A percentile compares a stretch with the other conserved stretches of the same genome.
Evolutionary conservation across 495 filamentous ascomycete genomes (phyloP).

Genomic region (Parathielavia hyrcaniae): DNA sequence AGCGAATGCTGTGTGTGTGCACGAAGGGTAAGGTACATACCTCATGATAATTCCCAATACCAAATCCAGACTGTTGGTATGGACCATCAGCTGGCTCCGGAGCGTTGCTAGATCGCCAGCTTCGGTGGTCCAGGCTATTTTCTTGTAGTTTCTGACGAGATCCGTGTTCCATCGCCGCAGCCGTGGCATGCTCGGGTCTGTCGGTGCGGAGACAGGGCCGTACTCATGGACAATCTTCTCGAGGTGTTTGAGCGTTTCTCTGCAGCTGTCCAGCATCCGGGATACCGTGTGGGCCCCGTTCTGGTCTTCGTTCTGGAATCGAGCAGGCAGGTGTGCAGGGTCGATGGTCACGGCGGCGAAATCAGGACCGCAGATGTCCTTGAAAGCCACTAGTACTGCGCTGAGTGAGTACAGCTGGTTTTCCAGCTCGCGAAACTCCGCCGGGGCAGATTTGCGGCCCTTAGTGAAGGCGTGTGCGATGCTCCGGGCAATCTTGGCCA

Average conservation of each 20-base stretch:
- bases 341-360: neutral
- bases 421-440: slow-evolving; percentile 21
- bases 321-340: neutral
- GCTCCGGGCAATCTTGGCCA: slow-evolving; percentile 18
- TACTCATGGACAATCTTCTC: slow-evolving; percentile 17
- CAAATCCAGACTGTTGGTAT: slow-evolving; percentile 19
- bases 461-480: slow-evolving; percentile 18
- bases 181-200: slow-evolving; percentile 1
- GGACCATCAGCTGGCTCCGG: slow-evolving; percentile 18
- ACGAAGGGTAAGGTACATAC: neutral
- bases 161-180: slow-evolving; percentile 17
- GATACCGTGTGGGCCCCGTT: neutral
- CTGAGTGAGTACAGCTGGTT: slow-evolving; percentile 22
- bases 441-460: slow-evolving; percentile 17
- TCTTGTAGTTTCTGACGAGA: slow-evolving; percentile 19
- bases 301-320: neutral
- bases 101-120: slow-evolving; percentile 17
- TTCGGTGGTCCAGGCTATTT: slow-evolving; percentile 20
- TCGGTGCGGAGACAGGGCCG: neutral
- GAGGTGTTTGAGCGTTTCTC: slow-evolving; percentile 19
- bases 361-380: slow-evolving; percentile 5
- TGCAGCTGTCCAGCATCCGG: slow-evolving; percentile 12
- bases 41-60: slow-evolving; percentile 18
- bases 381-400: slow-evolving; percentile 12
- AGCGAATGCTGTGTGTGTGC: neutral